A percentile compares a stretch with the other conserved stretches of the same genome.
Evolutionary conservation across 305 asterid genomes (phyloP).

Genomic region (Fraxinus sp.): DNA sequence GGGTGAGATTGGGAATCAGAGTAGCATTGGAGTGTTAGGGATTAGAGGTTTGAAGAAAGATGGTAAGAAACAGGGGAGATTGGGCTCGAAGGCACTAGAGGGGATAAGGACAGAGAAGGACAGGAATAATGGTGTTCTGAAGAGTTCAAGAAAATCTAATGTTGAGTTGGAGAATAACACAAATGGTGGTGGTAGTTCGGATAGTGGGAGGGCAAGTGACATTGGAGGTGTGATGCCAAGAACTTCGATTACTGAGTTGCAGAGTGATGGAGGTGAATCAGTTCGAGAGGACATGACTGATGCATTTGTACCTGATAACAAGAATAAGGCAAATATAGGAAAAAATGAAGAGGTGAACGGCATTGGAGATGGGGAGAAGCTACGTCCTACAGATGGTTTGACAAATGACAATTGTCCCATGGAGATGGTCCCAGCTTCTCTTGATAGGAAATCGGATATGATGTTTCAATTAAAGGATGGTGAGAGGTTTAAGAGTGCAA

Average conservation of each 20-base stretch:
- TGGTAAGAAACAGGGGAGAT: conserved; percentile 42
- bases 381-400: conserved; percentile 24
- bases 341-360: conserved; percentile 34
- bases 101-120: conserved; percentile 40
- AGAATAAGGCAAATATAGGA: conserved; percentile 28
- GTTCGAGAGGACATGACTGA: conserved; percentile 32
- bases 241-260: conserved; percentile 43
- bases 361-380: conserved; percentile 37
- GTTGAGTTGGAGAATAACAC: conserved; percentile 43
- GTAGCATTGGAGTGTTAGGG: conserved; percentile 41
- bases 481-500: conserved; percentile 32
- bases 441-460: conserved; percentile 37
- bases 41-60: conserved; percentile 44
- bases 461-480: conserved; percentile 37
- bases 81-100: conserved; percentile 30
- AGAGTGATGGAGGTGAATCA: conserved; percentile 46
- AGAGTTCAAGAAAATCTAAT: conserved; percentile 46
- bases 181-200: conserved; percentile 27
- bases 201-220: conserved; percentile 40
- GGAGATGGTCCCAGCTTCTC: conserved; percentile 27
- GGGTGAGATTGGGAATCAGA: conserved; percentile 26
- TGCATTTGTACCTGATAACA: conserved; percentile 25
- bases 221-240: conserved; percentile 42
- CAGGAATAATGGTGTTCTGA: conserved; percentile 34
- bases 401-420: conserved; percentile 22